phyloP scores from a whole-genome alignment of 225 moss, liverwort and hornwort genomes.

The Bryum argenteum region DNA sequence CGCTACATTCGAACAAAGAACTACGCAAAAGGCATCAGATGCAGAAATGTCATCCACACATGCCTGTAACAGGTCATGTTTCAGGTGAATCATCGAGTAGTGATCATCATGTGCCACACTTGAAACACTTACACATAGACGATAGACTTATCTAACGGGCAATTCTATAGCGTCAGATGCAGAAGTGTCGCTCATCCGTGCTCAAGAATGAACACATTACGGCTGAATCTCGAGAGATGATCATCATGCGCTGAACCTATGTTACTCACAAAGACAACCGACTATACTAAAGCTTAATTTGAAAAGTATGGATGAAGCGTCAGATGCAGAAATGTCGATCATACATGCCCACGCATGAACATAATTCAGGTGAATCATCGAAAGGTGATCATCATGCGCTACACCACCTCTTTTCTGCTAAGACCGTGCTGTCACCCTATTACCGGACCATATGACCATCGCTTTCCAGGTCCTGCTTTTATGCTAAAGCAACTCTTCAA shows the following conservation, averaged over 20 bases:
- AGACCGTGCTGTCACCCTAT: neutral
- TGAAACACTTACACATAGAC: neutral
- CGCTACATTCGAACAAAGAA: slow-evolving; percentile 1
- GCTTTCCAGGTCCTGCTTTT: neutral
- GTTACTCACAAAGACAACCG: neutral
- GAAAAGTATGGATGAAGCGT: neutral
- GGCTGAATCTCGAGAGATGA: slow-evolving; percentile 35
- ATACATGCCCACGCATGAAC: slow-evolving; percentile 14
- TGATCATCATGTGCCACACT: slow-evolving; percentile 20
- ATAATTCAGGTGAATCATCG: slow-evolving; percentile 39
- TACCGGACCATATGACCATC: neutral
- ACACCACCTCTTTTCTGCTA: neutral
- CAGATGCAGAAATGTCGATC: slow-evolving; percentile 36
- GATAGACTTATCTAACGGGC: neutral
- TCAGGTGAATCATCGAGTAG: slow-evolving; percentile 39
- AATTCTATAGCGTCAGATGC: slow-evolving; percentile 23
- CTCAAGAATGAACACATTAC: slow-evolving; percentile 18
- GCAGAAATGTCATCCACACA: slow-evolving; percentile 28
- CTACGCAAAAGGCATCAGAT: neutral
- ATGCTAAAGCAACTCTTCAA: neutral
- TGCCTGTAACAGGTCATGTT: neutral
- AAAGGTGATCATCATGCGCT: slow-evolving; percentile 35
- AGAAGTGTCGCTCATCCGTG: slow-evolving; percentile 30
- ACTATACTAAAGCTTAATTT: too few relatives aligned
- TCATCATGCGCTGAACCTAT: slow-evolving; percentile 27